phyloP scores from a whole-genome alignment of 441 rosid genomes.

The Populus hybrid region DNA sequence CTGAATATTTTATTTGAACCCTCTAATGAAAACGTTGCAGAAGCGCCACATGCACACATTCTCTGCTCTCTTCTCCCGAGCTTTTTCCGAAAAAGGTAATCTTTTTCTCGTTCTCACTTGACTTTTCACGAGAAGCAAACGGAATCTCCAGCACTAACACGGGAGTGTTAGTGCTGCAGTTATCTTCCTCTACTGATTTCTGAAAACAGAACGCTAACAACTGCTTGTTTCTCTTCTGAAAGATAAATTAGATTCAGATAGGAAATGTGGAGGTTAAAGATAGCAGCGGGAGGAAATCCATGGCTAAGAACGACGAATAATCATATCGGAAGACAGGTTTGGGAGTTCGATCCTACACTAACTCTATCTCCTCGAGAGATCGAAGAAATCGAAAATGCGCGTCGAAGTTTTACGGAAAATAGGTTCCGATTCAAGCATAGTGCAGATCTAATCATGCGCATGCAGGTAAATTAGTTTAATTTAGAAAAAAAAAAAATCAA shows the following conservation, averaged over 20 bases:
- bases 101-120: background rate
- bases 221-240: background rate
- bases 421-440: conserved; percentile 64
- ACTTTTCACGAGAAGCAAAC: background rate
- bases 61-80: background rate
- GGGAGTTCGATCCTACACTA: conserved; percentile 79
- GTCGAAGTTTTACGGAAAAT: conserved; percentile 39
- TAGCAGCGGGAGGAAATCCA: conserved; percentile 69
- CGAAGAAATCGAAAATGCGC: conserved; percentile 50
- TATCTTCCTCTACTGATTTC: background rate
- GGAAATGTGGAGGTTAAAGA: conserved; percentile 70
- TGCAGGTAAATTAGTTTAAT: conserved; percentile 41
- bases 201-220: background rate
- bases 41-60: background rate
- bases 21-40: background rate
- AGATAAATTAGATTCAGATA: background rate
- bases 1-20: no score
- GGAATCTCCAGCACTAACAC: background rate
- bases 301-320: conserved; percentile 65
- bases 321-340: conserved; percentile 68
- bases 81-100: background rate
- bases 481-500: no score
- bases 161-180: background rate
- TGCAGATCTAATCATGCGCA: conserved; percentile 74
- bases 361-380: conserved; percentile 61